phyloP scores from a whole-genome alignment of 1,284 basidiomycete species.

The Heterobasidion occidentale region DNA sequence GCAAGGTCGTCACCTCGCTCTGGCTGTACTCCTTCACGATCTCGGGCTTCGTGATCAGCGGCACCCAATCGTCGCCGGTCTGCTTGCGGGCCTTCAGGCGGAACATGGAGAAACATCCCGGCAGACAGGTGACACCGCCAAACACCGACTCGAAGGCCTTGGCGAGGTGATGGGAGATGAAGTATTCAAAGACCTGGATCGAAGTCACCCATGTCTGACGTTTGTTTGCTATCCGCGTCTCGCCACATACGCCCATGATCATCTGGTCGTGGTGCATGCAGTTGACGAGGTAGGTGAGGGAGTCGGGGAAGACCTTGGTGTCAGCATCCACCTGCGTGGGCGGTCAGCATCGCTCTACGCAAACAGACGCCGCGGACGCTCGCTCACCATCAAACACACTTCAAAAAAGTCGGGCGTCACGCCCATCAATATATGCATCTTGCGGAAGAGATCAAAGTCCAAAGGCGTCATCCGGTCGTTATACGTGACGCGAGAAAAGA shows the following conservation, averaged over 20 bases:
- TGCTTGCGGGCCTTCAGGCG: conserved; percentile 89
- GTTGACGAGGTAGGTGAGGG: conserved; percentile 84
- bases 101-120: conserved; percentile 99
- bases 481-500: conserved; percentile 97
- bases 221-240: conserved; percentile 98
- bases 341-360: conserved; percentile 8
- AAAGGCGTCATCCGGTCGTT: conserved; percentile 98
- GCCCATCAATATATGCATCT: conserved; percentile 94
- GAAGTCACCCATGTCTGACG: conserved; percentile 96
- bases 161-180: conserved; percentile 96
- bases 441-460: conserved; percentile 97
- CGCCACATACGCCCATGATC: conserved; percentile 99
- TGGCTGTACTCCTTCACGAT: conserved; percentile 98
- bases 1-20: conserved; percentile 86
- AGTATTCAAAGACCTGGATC: conserved; percentile 98
- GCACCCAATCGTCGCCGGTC: conserved; percentile 93
- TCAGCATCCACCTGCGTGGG: conserved; percentile 87
- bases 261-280: conserved; percentile 97
- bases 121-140: conserved; percentile 98
- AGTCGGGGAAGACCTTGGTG: conserved; percentile 86
- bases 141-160: conserved; percentile 99
- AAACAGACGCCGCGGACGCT: neutral
- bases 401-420: conserved; percentile 99
- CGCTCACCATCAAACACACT: conserved; percentile 88
- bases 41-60: conserved; percentile 94